These are phyloP conservation scores for Ajuga chamaepitys DNA, from an alignment of 257 asterid genomes.

Conservation along the genomic window DNA sequence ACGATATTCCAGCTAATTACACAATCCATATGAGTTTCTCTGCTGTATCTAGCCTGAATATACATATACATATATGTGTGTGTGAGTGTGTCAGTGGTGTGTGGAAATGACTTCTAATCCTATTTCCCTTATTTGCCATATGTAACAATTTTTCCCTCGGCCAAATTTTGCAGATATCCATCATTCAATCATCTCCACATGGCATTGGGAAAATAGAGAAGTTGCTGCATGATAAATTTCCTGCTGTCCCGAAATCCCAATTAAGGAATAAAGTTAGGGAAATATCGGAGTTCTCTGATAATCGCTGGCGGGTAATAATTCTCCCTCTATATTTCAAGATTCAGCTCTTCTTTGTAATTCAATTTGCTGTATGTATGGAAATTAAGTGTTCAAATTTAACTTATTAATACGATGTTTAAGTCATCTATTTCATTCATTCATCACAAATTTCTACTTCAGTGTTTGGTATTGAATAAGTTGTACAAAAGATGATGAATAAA, in stretches of 20 bases:
- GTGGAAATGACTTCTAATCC: background rate
- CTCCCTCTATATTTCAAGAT: background rate
- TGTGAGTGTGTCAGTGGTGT: background rate
- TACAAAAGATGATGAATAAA: background rate
- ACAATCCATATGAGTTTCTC: too few relatives aligned
- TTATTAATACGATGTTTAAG: background rate
- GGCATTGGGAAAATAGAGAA: constrained; percentile 53
- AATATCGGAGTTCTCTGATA: constrained; percentile 58
- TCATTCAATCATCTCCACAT: constrained; percentile 52
- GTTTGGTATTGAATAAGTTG: too few relatives aligned
- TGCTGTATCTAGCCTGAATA: too few relatives aligned
- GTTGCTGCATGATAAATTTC: constrained; percentile 50
- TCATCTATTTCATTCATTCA: background rate
- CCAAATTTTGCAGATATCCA: constrained; percentile 38
- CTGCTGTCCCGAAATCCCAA: constrained; percentile 51
- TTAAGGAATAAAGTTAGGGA: constrained; percentile 76
- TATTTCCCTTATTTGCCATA: background rate
- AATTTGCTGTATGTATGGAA: background rate
- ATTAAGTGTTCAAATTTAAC: background rate
- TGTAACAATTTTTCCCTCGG: background rate
- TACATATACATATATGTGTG: too few relatives aligned
- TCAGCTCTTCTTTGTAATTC: background rate
- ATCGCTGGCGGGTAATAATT: constrained; percentile 77
- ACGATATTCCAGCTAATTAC: background rate
- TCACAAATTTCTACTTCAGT: background rate